A percentile compares a stretch with the other conserved stretches of the same genome.
These are phyloP conservation scores for Alectoria sarmentosa DNA, from an alignment of 495 filamentous ascomycete genomes.

Conservation along the genomic window DNA sequence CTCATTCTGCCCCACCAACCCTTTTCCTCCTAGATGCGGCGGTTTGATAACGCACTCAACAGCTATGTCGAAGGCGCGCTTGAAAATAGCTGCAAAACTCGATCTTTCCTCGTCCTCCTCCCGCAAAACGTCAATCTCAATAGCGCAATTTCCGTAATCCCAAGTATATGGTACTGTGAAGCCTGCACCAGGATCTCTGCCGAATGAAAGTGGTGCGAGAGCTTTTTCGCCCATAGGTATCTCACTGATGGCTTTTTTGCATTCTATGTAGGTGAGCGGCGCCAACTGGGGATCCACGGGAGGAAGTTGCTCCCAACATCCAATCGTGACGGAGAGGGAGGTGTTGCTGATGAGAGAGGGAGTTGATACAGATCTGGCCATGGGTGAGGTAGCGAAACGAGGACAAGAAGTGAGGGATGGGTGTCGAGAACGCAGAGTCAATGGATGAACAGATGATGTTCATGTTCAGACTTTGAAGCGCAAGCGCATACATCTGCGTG, in stretches of 20 bases:
- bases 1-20: neutral
- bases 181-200: neutral
- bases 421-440: neutral
- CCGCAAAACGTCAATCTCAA: conserved; percentile 1
- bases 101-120: neutral
- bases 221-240: conserved; percentile 9
- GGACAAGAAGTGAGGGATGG: neutral
- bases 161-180: conserved; percentile 11
- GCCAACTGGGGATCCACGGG: neutral
- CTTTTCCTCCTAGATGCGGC: conserved; percentile 10
- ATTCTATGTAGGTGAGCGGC: conserved; percentile 4
- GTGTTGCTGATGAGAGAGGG: neutral
- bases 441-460: neutral
- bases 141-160: neutral
- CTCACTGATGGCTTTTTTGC: neutral
- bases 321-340: neutral
- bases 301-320: neutral
- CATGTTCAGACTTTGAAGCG: neutral
- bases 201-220: conserved; percentile 4
- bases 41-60: conserved; percentile 6
- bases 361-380: neutral
- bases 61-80: neutral
- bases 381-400: neutral
- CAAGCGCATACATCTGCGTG: neutral
- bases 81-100: conserved; percentile 9